phyloP scores from a whole-genome alignment of 257 asterid species.

The Nicotiana otophora region DNA sequence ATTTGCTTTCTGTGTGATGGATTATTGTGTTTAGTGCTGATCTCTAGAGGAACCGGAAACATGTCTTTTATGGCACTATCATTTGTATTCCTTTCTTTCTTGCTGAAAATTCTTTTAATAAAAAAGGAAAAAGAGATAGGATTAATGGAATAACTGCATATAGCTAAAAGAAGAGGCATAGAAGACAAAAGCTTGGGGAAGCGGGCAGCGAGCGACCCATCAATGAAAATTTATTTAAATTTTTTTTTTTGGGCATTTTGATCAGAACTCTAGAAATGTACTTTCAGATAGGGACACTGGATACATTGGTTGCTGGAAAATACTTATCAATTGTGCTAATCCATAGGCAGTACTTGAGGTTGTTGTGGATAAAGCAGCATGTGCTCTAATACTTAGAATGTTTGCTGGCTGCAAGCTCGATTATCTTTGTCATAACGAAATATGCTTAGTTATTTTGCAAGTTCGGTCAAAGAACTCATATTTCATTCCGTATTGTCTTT shows the following conservation, averaged over 20 bases:
- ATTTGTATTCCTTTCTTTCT: neutral
- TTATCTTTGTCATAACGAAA: neutral
- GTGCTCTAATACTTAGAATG: neutral
- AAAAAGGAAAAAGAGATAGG: neutral
- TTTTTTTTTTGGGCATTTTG: neutral
- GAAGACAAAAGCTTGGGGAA: neutral
- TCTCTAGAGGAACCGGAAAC: neutral
- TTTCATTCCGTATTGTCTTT: constrained; percentile 19
- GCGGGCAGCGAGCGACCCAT: neutral
- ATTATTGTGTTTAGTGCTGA: neutral
- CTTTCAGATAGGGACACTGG: neutral
- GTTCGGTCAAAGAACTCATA: neutral
- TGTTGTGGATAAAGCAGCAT: neutral
- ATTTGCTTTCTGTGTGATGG: neutral
- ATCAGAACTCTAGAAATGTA: neutral
- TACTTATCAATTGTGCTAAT: neutral
- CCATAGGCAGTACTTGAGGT: neutral
- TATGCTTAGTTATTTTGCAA: neutral
- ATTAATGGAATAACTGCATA: neutral
- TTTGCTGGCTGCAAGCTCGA: neutral
- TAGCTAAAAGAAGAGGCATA: neutral
- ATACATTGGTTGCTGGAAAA: neutral
- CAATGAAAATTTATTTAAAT: neutral
- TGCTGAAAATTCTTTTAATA: neutral
- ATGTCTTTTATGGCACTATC: neutral